A percentile compares a stretch with the other conserved stretches of the same genome.
Evolutionary conservation across 306 rosid species (phyloP).

Genomic region (Quercus parvula): DNA sequence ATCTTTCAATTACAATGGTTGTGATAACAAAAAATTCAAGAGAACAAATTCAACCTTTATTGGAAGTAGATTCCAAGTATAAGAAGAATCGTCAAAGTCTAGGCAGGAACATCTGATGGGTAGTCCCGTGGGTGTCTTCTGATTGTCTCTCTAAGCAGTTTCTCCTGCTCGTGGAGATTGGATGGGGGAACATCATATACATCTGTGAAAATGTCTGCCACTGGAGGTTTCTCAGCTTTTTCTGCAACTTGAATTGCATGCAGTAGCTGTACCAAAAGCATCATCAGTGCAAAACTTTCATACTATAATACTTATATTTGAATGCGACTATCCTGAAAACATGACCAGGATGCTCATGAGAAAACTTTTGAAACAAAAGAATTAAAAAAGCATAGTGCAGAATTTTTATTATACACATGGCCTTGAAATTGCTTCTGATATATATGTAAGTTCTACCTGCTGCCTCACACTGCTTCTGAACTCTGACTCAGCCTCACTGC

Average conservation of each 20-base stretch:
- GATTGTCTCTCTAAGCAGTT: slow-evolving; percentile 54
- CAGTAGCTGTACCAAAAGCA: slow-evolving; percentile 51
- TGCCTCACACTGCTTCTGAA: slow-evolving; percentile 54
- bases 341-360: not conserved
- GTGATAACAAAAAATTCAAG: not conserved
- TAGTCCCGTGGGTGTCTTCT: slow-evolving; percentile 55
- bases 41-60: not conserved
- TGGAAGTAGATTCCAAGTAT: not conserved
- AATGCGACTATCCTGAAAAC: not conserved
- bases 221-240: slow-evolving; percentile 66
- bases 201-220: slow-evolving; percentile 67
- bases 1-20: not conserved
- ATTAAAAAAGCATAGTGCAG: not conserved
- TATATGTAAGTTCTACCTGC: slow-evolving; percentile 44
- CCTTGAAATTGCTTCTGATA: not conserved
- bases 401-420: not conserved
- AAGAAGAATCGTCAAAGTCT: slow-evolving; percentile 12
- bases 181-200: slow-evolving; percentile 73
- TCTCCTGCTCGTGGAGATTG: slow-evolving; percentile 79
- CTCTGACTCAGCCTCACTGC: slow-evolving; percentile 52
- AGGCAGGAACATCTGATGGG: slow-evolving; percentile 56
- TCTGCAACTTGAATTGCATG: slow-evolving; percentile 89
- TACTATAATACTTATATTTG: not conserved
- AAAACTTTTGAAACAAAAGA: not conserved
- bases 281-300: not conserved